Base-by-base conservation (phyloP, 2,329 filamentous ascomycete species). In the Botryosphaeria agaves region DNA sequence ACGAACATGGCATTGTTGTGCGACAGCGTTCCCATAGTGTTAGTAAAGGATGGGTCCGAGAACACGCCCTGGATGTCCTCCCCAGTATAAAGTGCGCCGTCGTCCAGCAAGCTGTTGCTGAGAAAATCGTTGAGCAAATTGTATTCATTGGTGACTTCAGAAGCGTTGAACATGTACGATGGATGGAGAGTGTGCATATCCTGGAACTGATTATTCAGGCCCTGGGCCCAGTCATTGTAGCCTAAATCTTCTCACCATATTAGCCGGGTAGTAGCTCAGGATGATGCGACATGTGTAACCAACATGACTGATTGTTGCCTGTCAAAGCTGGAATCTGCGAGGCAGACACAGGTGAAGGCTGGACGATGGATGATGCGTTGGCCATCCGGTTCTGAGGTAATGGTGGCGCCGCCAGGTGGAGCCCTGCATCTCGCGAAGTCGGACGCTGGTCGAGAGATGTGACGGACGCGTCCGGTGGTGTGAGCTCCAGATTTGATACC, bases 121-220 rank as follows among this genome's bases (percentile, higher is more conserved):
- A 98, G 68, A 50, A 95, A 95, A 54, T 98, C 87, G 61, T 91
- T 92, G 48, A 98, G 72, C 30, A 95, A 62, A 50, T 94, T 93
- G 54, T 93, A 94, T 61, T 98, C 89, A 57, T 89, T 89, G 36
- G 80, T 85, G 43, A 94, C 81, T 56, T 98, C 89, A 38, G 84
- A 81, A n/a, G 74, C 72, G 50, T 77, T 78, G 58, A 94, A 91
- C 77, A 93, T 85, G 61, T 89, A 95, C 48, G 81, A 89, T 35
- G 82, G 79, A 57, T 94, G 83, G 48, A 85, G 83, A 50, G 75
- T 82, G 58, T 89, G 83, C 76, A 94, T 89, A 55, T 94, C 84
- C 62, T 91, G 78, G 54, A 82, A 89, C 48, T 81, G 79, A 51
- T 76, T 89, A 47, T 83, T 79, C 35, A 74, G 70, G 30, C 62